Percentiles rank a stretch among this genome's conserved stretches.
Conservation (phyloP, 768 basidiomycete genomes). For the Lactarius trivialis region DNA sequence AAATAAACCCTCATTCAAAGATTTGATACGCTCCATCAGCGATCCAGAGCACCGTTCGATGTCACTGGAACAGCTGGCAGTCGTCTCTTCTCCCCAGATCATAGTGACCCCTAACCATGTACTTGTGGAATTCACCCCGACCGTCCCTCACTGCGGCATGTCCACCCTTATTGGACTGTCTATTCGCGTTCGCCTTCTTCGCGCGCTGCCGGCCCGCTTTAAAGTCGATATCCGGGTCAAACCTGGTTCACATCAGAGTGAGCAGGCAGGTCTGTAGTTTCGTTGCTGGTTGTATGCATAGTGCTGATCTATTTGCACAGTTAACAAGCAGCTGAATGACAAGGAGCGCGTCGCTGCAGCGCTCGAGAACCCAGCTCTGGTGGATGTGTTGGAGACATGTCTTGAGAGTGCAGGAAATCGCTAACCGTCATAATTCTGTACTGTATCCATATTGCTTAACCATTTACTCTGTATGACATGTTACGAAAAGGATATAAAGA, state of each 20-base stretch:
- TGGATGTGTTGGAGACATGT: conserved; percentile 84
- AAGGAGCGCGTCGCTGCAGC: conserved; percentile 98
- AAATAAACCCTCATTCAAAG: conserved; percentile 33
- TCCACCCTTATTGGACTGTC: conserved; percentile 95
- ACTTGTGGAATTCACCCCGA: conserved; percentile 91
- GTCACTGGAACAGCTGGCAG: conserved; percentile 88
- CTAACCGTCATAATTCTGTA: conserved; percentile 4
- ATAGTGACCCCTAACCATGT: conserved; percentile 55
- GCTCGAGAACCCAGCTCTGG: conserved; percentile 80
- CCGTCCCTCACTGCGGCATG: conserved; percentile 96
- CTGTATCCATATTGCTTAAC: not conserved
- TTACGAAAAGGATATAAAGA: not conserved
- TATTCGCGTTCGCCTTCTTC: conserved; percentile 85
- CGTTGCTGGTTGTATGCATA: not conserved
- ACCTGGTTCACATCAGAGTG: conserved; percentile 94
- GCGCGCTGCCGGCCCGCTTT: conserved; percentile 87
- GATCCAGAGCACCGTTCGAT: conserved; percentile 93
- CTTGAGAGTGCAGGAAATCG: conserved; percentile 31
- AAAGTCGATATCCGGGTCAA: conserved; percentile 92
- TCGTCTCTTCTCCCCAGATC: conserved; percentile 88
- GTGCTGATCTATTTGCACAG: conserved; percentile 34
- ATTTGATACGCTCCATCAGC: conserved; percentile 84
- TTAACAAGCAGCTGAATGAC: conserved; percentile 98
- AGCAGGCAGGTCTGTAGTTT: conserved; percentile 58
- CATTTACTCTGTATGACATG: not conserved